Evolutionary conservation across 208 protist genomes (phyloP).

Genomic region (Zelonia costaricensis): DNA sequence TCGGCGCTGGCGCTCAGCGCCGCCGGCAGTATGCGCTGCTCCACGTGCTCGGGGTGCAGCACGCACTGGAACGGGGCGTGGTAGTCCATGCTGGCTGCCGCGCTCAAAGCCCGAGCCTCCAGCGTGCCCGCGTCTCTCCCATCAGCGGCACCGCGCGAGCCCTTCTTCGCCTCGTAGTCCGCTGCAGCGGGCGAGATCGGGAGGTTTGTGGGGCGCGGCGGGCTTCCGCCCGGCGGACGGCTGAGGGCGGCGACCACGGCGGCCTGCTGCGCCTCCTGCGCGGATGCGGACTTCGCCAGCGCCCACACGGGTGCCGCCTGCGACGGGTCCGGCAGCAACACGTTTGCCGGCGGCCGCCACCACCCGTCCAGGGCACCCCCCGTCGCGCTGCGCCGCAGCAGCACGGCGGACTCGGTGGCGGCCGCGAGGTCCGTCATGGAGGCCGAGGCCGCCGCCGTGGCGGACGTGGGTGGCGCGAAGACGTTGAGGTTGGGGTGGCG

Average conservation of each 20-base stretch:
- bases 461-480: background rate
- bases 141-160: background rate
- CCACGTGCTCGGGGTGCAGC: slow-evolving; percentile 22
- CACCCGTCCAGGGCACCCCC: slow-evolving; percentile 19
- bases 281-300: slow-evolving; percentile 7
- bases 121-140: background rate
- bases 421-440: background rate
- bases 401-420: slow-evolving; percentile 3
- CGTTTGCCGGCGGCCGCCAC: slow-evolving; percentile 30
- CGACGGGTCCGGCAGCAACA: slow-evolving; percentile 27
- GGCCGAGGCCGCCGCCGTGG: background rate
- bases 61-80: slow-evolving; percentile 39
- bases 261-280: slow-evolving; percentile 18
- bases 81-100: slow-evolving; percentile 38
- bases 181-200: too few relatives aligned
- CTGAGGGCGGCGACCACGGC: slow-evolving; percentile 3
- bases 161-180: too few relatives aligned
- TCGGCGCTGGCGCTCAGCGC: slow-evolving; percentile 10
- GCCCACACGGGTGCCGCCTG: slow-evolving; percentile 7
- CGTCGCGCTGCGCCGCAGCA: slow-evolving; percentile 2
- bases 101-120: background rate
- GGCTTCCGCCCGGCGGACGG: background rate
- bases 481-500: background rate
- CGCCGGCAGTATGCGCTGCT: slow-evolving; percentile 6
- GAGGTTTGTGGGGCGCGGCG: too few relatives aligned